Base-by-base conservation (phyloP, 495 filamentous ascomycete species). In the Talaromyces proteolyticus region DNA sequence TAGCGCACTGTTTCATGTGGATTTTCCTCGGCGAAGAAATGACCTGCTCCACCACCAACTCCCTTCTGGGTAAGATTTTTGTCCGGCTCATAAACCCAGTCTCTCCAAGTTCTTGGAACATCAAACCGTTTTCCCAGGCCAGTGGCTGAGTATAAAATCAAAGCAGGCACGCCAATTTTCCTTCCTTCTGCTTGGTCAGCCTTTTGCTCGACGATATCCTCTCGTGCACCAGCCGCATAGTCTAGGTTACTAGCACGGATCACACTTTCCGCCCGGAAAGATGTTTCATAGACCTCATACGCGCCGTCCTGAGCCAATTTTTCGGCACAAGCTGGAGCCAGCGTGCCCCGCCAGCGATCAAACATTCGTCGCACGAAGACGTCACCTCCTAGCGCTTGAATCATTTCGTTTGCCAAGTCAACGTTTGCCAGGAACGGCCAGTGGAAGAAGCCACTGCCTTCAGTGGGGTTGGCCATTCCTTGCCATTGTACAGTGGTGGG, bases 381-480 rank as follows among this genome's bases (percentile, higher is more conserved):
- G 6, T 55, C 67, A 0, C 64, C 68, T 6, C 76, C 76, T 34
- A 64, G 65, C 6, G 66, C 65, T 25, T 44, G 45, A 29, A 78
- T 68, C 72, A 77, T 71, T 8, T 49, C 40, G n/a, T 62, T 63
- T 0, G 72, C 73, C 0, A 75, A 49, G 11, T 66, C 59, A 11
- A 68, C 60, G 24, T 74, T 77, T 3, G 76, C 74, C 7, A 80
- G 58, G 20, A 80, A 60, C 0, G 73, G 56, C 76, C 75, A 80
- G 57, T 80, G 75, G 62, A 70, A 77, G 39, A 64, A 66, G 1
- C 52, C 59, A 6, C 53, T 53, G 18, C 57, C 53, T 19, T 61
- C 53, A 12, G 34, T 34, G 5, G 67, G 59, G 18, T 65, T 47
- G 0, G 43, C 43, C 21, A 69, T 58, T 1, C 56, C 49, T 36